These are phyloP conservation scores for Ascochyta clinopodiicola DNA, from an alignment of 2,329 filamentous ascomycete species.

Conservation along the genomic window DNA sequence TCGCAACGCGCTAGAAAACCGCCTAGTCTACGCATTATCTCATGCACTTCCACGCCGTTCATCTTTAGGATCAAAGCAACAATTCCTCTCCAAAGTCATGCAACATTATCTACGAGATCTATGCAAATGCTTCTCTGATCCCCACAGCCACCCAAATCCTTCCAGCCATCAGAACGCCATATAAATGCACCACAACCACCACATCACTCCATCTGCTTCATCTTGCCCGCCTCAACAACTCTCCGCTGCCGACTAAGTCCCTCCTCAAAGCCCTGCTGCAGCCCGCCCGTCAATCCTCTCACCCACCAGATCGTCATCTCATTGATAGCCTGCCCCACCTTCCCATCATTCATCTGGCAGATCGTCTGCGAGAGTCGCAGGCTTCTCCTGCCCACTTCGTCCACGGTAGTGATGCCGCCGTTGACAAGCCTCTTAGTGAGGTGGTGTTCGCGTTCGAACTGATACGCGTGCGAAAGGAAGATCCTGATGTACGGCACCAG, in stretches of 20 bases:
- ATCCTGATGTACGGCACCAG: slow-evolving; percentile 66
- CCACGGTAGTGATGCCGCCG: slow-evolving; percentile 59
- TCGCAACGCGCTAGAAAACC: slow-evolving; percentile 6
- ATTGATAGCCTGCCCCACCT: slow-evolving; percentile 65
- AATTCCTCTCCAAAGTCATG: background rate
- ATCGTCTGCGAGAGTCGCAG: slow-evolving; percentile 62
- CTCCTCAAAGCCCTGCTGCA: slow-evolving; percentile 68
- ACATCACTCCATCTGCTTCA: slow-evolving; percentile 10
- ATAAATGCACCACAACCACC: background rate
- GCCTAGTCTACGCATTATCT: slow-evolving; percentile 4
- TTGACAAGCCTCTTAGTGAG: slow-evolving; percentile 66
- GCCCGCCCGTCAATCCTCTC: slow-evolving; percentile 68
- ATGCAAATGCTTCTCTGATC: background rate
- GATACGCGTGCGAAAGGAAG: slow-evolving; percentile 61
- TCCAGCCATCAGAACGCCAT: background rate
- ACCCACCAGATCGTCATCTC: slow-evolving; percentile 67
- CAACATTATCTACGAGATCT: background rate
- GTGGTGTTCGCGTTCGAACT: slow-evolving; percentile 71
- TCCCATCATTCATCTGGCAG: slow-evolving; percentile 68
- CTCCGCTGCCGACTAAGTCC: slow-evolving; percentile 43
- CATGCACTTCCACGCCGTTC: background rate
- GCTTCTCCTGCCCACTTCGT: slow-evolving; percentile 60
- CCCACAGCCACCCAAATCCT: background rate
- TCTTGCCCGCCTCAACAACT: slow-evolving; percentile 7
- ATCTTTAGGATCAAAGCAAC: background rate